Base-by-base conservation (phyloP, 495 filamentous ascomycete species). In the Clavariopsis aquatica region DNA sequence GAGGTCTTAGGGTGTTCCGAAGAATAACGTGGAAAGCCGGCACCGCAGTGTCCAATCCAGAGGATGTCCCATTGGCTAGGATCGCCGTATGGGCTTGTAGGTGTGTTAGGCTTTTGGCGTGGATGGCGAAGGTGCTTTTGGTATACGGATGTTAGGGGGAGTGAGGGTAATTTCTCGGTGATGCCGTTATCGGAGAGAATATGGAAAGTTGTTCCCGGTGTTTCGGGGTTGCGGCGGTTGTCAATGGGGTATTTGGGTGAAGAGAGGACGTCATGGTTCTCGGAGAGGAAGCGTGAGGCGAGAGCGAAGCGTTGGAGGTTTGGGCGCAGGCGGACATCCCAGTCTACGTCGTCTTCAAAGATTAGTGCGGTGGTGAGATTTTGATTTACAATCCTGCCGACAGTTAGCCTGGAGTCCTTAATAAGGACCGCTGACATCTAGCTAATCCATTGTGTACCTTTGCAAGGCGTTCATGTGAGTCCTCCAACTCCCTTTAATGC, bases 31-130 rank as follows among this genome's bases (percentile, higher is more conserved):
- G 73, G 52, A 64, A 71, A 47, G 71, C 75, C n/a, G 0, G 55
- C 57, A n/a, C 67, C 67, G 56, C 66, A 69, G 56, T 69, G 66
- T 19, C 66, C 66, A 10, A 65, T 65, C 62, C 61, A 69, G 38
- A 69, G 62, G 19, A 69, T 56, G 62, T 69, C 66, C 66, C 66
- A 69, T 64, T 81, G 74, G 24, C 82, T 77, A 13, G 61, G 61
- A 43, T 69, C 62, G 26, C 66, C 66, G 24, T 69, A 69, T 19
- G 66, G 66, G 5, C 61, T 65, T 20, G 46, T 68, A 1, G 47
- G 60, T 13, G 12, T 38, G 57, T 57, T 38, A 10, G 34, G 9
- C 20, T 61, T 1, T 19, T 47, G 62, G 13, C 52, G 43, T 1
- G 59, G 49, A 26, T 46, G 47, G 20, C 36, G 60, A 19, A 53